These are phyloP conservation scores for Pythium brachiatum DNA, from an alignment of 352 stramenopile genomes.

Conservation along the genomic window DNA sequence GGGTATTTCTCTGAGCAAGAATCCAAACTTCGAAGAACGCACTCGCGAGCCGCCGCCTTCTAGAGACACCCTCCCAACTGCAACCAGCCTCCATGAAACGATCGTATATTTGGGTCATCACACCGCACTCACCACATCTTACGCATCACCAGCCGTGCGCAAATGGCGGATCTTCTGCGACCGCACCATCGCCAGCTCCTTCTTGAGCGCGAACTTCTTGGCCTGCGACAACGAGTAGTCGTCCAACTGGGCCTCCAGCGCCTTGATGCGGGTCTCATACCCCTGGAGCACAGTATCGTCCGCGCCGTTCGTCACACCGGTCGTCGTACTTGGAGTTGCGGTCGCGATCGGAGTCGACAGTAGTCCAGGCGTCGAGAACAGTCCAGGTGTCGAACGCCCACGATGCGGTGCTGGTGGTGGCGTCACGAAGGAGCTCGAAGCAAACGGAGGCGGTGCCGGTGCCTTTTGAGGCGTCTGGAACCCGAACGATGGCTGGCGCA, in stretches of 20 bases:
- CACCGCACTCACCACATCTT: not conserved
- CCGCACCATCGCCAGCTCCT: conserved; percentile 73
- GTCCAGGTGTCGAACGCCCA: not conserved
- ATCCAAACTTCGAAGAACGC: no score
- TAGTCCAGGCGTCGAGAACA: not conserved
- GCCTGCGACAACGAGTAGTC: conserved; percentile 65
- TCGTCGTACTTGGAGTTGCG: not conserved
- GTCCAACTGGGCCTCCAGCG: conserved; percentile 56
- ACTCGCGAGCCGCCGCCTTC: not conserved
- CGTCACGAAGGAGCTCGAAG: not conserved
- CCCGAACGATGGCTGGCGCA: conserved; percentile 21
- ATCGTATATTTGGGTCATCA: conserved; percentile 21
- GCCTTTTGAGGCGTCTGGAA: not conserved
- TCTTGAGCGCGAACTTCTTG: conserved; percentile 75
- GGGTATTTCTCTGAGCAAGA: no score
- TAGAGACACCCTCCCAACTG: not conserved
- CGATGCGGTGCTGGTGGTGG: not conserved
- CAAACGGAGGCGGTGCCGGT: not conserved
- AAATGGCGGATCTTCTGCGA: conserved; percentile 66
- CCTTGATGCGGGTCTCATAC: conserved; percentile 34
- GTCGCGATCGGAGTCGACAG: not conserved
- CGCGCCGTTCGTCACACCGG: not conserved
- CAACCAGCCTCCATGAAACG: conserved; percentile 7
- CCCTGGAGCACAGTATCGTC: conserved; percentile 16
- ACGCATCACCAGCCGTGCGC: conserved; percentile 22